Evolutionary conservation across 2,329 filamentous ascomycete genomes (phyloP), one percentile per base, ranked within the genome.

Genomic region (Claviceps humidiphila): DNA sequence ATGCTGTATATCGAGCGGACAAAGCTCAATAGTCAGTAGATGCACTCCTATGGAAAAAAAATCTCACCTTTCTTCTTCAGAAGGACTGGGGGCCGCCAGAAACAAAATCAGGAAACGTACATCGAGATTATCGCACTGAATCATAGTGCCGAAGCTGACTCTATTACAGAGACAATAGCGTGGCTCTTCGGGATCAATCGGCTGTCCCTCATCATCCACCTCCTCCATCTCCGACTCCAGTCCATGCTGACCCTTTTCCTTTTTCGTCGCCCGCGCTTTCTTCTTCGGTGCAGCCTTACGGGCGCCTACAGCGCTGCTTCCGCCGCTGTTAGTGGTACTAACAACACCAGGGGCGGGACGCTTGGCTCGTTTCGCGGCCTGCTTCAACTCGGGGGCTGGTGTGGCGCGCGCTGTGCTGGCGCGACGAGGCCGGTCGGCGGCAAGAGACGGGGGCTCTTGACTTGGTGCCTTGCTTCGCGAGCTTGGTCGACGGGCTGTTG

Each of bases 71-170:
- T 34, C 30, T 34, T 34, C 30, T 34, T 4, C 8, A 24, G 24
- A 24, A 38, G 45, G 13, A n/a, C 5, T 34, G 30, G 9, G 30
- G 14, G 34, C 14, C n/a, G 17, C 5, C 11, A 22, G 20, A 43
- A 13, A 22, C 41, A 17, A 17, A 43, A 14, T 13, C 38, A 4
- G 20, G 44, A 52, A 51, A 71, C 81, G 78, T 71, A 87, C 84
- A 67, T 87, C 83, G 45, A 79, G 73, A 60, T 89, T 89, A 61
- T 91, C 87, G 67, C 87, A 93, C 55, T 81, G 79, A 63, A 93
- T 87, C 87, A 93, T 93, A 20, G 77, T 82, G 51, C 87, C 87
- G 63, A 84, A 90, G 64, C 85, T 89, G 51, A 93, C 85, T 53
- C 87, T 75, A 59, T 87, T 85, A 66, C 87, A 93, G 51, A 84